Evolutionary conservation across 1,139 yeast species (phyloP), one percentile per base, ranked within the genome.

Genomic region (Arxiozyma slooffiae): DNA sequence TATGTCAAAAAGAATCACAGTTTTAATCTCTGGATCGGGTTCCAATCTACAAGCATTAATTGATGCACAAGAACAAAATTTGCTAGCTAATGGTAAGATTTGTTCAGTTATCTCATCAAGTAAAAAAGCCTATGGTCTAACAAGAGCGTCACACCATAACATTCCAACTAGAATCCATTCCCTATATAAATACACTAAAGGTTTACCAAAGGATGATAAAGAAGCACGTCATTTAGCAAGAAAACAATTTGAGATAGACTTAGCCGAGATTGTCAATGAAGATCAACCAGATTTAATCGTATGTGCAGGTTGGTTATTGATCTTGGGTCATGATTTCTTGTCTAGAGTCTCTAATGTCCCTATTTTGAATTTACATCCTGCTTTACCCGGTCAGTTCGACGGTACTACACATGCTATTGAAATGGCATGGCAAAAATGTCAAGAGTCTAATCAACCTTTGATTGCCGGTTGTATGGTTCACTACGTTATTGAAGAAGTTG

Each of bases 281-380:
- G 68, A 67, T 42, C 72, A 73, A 59, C 97, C 98, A 3, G 85
- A 85, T 58, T 74, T 92, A 57, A 81, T 92, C 46, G 97, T 92
- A 7, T 92, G 98, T 71, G 98, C 98, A 8, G 98, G 98, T 2
- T 92, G 98, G 97, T 84, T 92, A 92, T 77, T 92, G 52, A 92
- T 92, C 53, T 74, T 92, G 56, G 85, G 96, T 1, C 82, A 89
- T 2, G 74, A 79, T 18, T 88, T 87, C 55, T 73, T 92, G 56
- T 71, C 73, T 46, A 90, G 92, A 2, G 79, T 77, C 3, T 74
- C 77, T 0, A 38, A 39, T n/a, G 77, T 89, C 36, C 85, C 89
- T 30, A 89, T 92, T 55, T 89, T 92, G 62, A 92, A 92, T 64
- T 72, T 92, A 54, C 98, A 92, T 66, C 98, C 98, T 2, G 97